Evolutionary conservation across 2,329 filamentous ascomycete species (phyloP).

Genomic region (Epichloe hybrida): DNA sequence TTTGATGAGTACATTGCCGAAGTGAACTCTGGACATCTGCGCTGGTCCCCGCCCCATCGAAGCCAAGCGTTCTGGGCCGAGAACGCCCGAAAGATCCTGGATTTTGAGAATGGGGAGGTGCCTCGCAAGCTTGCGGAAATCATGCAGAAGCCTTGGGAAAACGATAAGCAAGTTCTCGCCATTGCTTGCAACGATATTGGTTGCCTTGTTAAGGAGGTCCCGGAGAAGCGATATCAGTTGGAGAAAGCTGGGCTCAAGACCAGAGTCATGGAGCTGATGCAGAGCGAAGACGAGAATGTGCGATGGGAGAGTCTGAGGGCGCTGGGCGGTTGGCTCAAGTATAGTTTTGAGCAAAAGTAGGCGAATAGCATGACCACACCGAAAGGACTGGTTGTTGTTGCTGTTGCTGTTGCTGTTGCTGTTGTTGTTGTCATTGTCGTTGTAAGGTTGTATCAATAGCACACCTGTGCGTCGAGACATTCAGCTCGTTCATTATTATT

Average conservation of each 20-base stretch:
- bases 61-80: constrained; percentile 83
- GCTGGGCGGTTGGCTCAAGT: constrained; percentile 53
- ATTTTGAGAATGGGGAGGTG: constrained; percentile 67
- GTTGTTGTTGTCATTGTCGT: background rate
- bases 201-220: constrained; percentile 76
- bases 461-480: background rate
- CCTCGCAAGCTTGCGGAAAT: constrained; percentile 76
- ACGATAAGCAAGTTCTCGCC: constrained; percentile 76
- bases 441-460: background rate
- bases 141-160: constrained; percentile 58
- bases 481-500: background rate
- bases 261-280: constrained; percentile 88
- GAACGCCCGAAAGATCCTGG: constrained; percentile 76
- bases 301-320: constrained; percentile 87
- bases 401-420: too few relatives aligned
- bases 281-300: constrained; percentile 73
- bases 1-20: constrained; percentile 86
- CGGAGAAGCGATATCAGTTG: constrained; percentile 65
- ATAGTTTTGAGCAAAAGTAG: constrained; percentile 39
- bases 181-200: constrained; percentile 90
- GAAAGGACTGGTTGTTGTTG: too few relatives aligned
- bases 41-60: constrained; percentile 86
- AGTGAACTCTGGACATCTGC: constrained; percentile 71
- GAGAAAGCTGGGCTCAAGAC: constrained; percentile 78
- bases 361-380: background rate